Percentiles rank a stretch among this genome's conserved stretches.
Evolutionary conservation across 2,329 filamentous ascomycete species (phyloP).

Genomic region (Paecilomyces variotii): DNA sequence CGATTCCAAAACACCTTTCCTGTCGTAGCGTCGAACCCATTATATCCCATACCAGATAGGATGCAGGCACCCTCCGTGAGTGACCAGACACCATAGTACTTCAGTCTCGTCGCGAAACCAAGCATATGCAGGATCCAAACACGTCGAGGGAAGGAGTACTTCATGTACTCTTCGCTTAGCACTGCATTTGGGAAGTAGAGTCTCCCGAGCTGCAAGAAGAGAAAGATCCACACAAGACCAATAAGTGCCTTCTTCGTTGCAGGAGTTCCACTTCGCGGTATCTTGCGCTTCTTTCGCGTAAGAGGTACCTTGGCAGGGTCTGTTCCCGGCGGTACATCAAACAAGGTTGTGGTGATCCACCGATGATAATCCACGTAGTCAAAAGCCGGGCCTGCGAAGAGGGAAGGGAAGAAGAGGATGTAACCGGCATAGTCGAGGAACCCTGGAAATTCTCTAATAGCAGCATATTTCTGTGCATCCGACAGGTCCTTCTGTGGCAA

Average conservation of each 20-base stretch:
- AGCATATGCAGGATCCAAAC: slow-evolving; percentile 78
- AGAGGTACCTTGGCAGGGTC: slow-evolving; percentile 78
- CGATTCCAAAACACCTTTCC: slow-evolving; percentile 86
- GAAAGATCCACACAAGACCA: slow-evolving; percentile 70
- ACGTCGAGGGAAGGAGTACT: slow-evolving; percentile 61
- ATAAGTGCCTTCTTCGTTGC: slow-evolving; percentile 66
- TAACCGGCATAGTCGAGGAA: slow-evolving; percentile 81
- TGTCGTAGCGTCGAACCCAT: slow-evolving; percentile 76
- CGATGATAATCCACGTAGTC: slow-evolving; percentile 87
- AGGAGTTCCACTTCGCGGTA: slow-evolving; percentile 81
- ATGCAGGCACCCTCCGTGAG: slow-evolving; percentile 93
- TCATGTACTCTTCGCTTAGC: slow-evolving; percentile 57
- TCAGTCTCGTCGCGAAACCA: slow-evolving; percentile 70
- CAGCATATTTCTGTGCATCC: slow-evolving; percentile 75
- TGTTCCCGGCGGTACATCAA: slow-evolving; percentile 71
- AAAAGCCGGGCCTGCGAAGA: slow-evolving; percentile 86
- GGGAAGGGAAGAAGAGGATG: slow-evolving; percentile 87
- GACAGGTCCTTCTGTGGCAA: slow-evolving; percentile 72
- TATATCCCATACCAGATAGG: slow-evolving; percentile 85
- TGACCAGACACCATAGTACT: slow-evolving; percentile 96
- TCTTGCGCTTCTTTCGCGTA: slow-evolving; percentile 82
- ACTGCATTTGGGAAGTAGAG: slow-evolving; percentile 59
- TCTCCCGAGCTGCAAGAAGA: slow-evolving; percentile 64
- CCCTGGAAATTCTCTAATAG: slow-evolving; percentile 64
- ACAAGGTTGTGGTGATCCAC: slow-evolving; percentile 93